phyloP scores from a whole-genome alignment of 371 early-diverging fungal species.

The Sporodiniella umbellata region DNA sequence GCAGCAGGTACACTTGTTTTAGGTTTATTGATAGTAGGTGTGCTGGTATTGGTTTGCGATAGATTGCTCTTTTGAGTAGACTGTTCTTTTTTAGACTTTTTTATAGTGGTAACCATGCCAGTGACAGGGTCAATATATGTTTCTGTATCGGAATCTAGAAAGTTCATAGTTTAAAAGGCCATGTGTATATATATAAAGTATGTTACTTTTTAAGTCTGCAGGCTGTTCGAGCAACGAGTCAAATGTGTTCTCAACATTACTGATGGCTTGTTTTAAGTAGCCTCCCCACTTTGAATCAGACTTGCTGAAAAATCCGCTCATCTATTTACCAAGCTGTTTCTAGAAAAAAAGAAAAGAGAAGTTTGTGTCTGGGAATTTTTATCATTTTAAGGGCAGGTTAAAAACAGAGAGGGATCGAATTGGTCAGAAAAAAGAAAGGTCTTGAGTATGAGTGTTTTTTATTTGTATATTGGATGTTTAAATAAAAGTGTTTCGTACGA shows the following conservation, averaged over 20 bases:
- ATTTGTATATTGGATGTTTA: too few relatives aligned
- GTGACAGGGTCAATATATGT: conserved; percentile 48
- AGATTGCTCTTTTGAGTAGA: conserved; percentile 32
- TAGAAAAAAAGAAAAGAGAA: conserved; percentile 1
- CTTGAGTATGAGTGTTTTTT: too few relatives aligned
- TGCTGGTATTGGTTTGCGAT: conserved; percentile 40
- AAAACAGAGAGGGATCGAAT: too few relatives aligned
- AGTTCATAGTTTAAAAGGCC: too few relatives aligned
- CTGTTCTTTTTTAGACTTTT: conserved; percentile 16
- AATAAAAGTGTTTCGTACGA: conserved; percentile 44
- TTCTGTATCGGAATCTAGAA: conserved; percentile 28
- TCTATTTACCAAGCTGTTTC: too few relatives aligned
- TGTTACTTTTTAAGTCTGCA: neutral
- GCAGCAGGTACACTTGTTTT: neutral
- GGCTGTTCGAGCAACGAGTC: conserved; percentile 71
- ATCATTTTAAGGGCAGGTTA: too few relatives aligned
- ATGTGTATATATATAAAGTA: too few relatives aligned
- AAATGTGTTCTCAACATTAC: conserved; percentile 75
- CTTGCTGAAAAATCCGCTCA: conserved; percentile 44
- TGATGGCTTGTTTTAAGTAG: conserved; percentile 73
- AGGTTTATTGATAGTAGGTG: conserved; percentile 19
- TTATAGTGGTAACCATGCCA: conserved; percentile 45
- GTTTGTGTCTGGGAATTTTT: too few relatives aligned
- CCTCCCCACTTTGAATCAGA: conserved; percentile 57
- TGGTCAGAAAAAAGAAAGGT: too few relatives aligned